phyloP scores from a whole-genome alignment of 2,329 filamentous ascomycete species.

The Uncinocarpus reesii region DNA sequence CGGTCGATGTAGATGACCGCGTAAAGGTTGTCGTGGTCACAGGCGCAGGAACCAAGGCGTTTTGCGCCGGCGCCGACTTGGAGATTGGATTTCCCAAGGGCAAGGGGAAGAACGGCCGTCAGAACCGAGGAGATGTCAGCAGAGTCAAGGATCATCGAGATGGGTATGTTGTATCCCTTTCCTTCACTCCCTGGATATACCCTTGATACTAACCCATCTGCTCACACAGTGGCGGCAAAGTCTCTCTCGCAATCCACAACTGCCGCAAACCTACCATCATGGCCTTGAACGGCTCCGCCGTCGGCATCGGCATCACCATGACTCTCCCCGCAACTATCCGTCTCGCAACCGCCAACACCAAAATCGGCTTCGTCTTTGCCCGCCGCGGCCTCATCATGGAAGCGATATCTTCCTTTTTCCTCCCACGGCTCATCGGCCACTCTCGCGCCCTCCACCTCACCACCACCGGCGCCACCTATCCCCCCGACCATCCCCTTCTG shows the following conservation, averaged over 20 bases:
- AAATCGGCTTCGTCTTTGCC: constrained; percentile 65
- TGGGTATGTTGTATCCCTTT: constrained; percentile 31
- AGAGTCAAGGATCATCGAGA: constrained; percentile 43
- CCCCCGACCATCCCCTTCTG: constrained; percentile 41
- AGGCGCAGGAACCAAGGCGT: constrained; percentile 39
- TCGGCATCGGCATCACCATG: constrained; percentile 51
- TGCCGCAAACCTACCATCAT: constrained; percentile 49
- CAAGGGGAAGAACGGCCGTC: constrained; percentile 3
- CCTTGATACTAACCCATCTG: no score
- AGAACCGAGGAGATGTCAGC: constrained; percentile 30
- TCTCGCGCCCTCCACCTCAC: constrained; percentile 54
- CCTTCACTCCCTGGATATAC: no score
- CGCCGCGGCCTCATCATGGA: constrained; percentile 63
- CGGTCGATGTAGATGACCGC: constrained; percentile 46
- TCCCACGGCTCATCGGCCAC: constrained; percentile 58
- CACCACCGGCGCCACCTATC: constrained; percentile 56
- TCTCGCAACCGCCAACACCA: constrained; percentile 48
- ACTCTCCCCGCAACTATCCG: constrained; percentile 48
- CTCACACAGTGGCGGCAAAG: constrained; percentile 35
- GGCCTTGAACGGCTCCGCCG: constrained; percentile 47
- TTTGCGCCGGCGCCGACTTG: constrained; percentile 50
- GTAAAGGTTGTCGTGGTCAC: constrained; percentile 48
- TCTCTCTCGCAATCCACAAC: constrained; percentile 45
- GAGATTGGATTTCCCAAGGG: constrained; percentile 39
- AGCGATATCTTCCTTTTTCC: constrained; percentile 59